Conservation (phyloP, 176 grass and related monocot species). For the Phoenix roebelenii region DNA sequence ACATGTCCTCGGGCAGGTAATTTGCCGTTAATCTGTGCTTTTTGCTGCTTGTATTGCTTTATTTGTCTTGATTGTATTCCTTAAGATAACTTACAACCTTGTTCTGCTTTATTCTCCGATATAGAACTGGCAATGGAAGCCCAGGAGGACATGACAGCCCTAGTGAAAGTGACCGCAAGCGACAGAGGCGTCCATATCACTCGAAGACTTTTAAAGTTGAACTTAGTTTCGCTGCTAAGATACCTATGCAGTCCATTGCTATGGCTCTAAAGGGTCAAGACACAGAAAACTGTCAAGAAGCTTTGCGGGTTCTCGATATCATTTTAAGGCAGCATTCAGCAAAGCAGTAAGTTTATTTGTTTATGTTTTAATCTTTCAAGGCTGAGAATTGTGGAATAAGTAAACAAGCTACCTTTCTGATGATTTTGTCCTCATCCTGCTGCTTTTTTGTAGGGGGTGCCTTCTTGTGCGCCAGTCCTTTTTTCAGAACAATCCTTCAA, state of each 20-base stretch:
- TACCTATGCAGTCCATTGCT: constrained; percentile 69
- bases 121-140: constrained; percentile 54
- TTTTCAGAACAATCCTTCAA: constrained; percentile 65
- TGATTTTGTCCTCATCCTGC: not conserved
- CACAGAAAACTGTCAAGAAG: constrained; percentile 67
- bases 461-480: constrained; percentile 76
- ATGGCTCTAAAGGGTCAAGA: constrained; percentile 69
- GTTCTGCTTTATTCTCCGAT: not conserved
- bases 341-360: constrained; percentile 39
- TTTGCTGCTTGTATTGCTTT: not conserved
- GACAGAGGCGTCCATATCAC: constrained; percentile 44
- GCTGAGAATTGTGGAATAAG: too few relatives aligned
- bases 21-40: not conserved
- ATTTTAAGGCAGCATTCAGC: constrained; percentile 73
- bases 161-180: constrained; percentile 45
- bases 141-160: constrained; percentile 39
- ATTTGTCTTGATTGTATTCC: not conserved
- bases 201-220: constrained; percentile 74
- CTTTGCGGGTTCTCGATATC: constrained; percentile 77
- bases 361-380: not conserved
- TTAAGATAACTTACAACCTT: not conserved
- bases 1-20: constrained; percentile 60
- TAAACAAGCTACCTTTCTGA: not conserved
- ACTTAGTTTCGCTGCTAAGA: constrained; percentile 51
- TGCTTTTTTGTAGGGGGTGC: constrained; percentile 58